Evolutionary conservation across 2,329 filamentous ascomycete genomes (phyloP).

Genomic region (Pseudogymnoascus sp.): DNA sequence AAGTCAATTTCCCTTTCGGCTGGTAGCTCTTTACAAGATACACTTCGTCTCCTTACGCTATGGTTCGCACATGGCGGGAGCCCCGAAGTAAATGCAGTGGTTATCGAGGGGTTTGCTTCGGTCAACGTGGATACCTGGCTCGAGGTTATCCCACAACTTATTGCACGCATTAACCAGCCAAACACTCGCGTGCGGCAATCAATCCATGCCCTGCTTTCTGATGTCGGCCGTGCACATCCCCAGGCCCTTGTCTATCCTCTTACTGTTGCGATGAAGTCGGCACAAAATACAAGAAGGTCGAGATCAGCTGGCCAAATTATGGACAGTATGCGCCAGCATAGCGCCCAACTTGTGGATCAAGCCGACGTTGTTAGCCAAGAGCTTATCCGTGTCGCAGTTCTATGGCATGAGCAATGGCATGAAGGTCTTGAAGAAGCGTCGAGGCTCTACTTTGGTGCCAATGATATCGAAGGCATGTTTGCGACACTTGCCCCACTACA

Average conservation of each 20-base stretch:
- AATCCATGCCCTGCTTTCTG: conserved; percentile 84
- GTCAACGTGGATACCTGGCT: conserved; percentile 98
- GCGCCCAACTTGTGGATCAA: conserved; percentile 84
- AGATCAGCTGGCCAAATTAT: conserved; percentile 89
- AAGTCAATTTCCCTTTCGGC: conserved; percentile 89
- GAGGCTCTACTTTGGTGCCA: conserved; percentile 91
- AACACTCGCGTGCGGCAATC: conserved; percentile 82
- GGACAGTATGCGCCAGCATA: conserved; percentile 96
- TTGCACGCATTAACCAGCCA: conserved; percentile 94
- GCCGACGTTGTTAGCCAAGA: conserved; percentile 93
- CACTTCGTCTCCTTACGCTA: conserved; percentile 79
- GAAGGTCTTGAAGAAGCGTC: conserved; percentile 96
- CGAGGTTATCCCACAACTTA: conserved; percentile 94
- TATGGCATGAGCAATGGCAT: conserved; percentile 99
- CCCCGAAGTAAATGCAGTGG: conserved; percentile 76
- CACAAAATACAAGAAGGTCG: conserved; percentile 71
- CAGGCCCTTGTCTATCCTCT: conserved; percentile 95
- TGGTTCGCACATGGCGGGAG: conserved; percentile 95
- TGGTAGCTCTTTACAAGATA: conserved; percentile 91
- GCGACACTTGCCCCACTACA: conserved; percentile 82
- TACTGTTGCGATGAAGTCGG: conserved; percentile 95
- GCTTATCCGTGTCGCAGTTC: conserved; percentile 88
- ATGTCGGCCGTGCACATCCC: conserved; percentile 89
- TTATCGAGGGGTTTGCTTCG: conserved; percentile 83
- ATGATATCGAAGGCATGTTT: conserved; percentile 98